Evolutionary conservation across 176 grass and related monocot genomes (phyloP).

Genomic region (Raddia distichophylla): DNA sequence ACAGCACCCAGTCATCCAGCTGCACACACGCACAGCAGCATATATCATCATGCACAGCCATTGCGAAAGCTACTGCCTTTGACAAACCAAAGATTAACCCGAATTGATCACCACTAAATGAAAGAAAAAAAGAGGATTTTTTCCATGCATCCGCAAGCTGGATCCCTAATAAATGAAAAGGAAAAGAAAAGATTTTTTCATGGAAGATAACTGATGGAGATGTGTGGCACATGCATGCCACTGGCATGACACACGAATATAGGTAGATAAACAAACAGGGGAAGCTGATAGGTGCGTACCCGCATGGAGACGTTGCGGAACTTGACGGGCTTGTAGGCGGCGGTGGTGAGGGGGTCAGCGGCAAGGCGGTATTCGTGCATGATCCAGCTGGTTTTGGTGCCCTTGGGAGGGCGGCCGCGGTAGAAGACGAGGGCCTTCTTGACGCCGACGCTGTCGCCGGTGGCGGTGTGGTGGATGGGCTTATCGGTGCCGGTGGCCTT

Average conservation of each 20-base stretch:
- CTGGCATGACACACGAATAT: constrained; percentile 31
- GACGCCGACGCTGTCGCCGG: constrained; percentile 63
- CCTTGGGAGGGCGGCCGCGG: constrained; percentile 74
- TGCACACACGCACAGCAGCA: constrained; percentile 4
- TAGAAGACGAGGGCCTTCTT: constrained; percentile 99
- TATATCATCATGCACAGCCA: not conserved
- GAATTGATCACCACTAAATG: not conserved
- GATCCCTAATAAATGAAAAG: not conserved
- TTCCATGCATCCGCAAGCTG: not conserved
- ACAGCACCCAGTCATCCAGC: constrained; percentile 97
- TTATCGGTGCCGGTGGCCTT: constrained; percentile 98
- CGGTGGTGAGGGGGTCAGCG: constrained; percentile 24
- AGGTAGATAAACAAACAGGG: not conserved
- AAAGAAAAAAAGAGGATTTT: not conserved
- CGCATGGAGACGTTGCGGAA: constrained; percentile 86
- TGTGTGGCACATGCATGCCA: constrained; percentile 22
- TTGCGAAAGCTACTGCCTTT: constrained; percentile 34
- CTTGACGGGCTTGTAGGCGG: constrained; percentile 53
- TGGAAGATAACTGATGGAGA: not conserved
- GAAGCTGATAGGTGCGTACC: constrained; percentile 40
- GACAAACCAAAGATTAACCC: not conserved
- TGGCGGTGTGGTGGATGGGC: constrained; percentile 60
- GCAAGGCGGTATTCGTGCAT: constrained; percentile 97
- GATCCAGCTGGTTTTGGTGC: constrained; percentile 90
- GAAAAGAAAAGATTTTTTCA: not conserved